Percentiles rank a stretch among this genome's conserved stretches.
Conservation (phyloP, 108 stramenopile species). For the Cyclostephanos tholiformis region DNA sequence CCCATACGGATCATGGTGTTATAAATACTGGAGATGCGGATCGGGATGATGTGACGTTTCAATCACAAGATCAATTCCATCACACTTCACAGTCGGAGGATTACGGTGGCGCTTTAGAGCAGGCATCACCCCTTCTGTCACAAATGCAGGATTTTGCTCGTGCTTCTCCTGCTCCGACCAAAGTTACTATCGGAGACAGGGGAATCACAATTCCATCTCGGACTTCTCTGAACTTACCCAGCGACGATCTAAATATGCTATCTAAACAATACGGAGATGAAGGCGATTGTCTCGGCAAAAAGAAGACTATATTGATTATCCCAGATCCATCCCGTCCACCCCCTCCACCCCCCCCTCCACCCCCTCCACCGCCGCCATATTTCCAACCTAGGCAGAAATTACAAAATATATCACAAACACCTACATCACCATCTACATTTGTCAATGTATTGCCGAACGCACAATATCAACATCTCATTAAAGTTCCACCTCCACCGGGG, state of each 20-base stretch:
- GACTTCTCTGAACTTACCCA: background rate
- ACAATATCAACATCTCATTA: background rate
- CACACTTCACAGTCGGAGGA: background rate
- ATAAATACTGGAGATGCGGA: background rate
- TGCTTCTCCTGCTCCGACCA: constrained; percentile 16
- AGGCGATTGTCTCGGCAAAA: background rate
- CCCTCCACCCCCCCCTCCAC: background rate
- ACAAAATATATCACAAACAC: background rate
- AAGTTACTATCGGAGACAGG: constrained; percentile 20
- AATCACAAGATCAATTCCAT: background rate
- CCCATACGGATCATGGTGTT: constrained; percentile 5
- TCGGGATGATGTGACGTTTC: background rate
- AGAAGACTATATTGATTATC: background rate
- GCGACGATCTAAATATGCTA: background rate
- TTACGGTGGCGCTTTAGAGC: no score
- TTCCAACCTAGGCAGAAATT: background rate
- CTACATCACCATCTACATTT: constrained; percentile 9
- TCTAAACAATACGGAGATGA: background rate
- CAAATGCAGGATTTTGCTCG: constrained; percentile 15
- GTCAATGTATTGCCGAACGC: constrained; percentile 4
- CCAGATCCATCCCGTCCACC: background rate
- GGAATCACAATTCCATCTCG: background rate
- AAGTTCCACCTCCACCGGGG: background rate
- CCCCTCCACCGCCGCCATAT: background rate
- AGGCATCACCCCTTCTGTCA: constrained; percentile 11